Conservation (phyloP, 148 eudicot genomes). For the Simmondsia chinensis region DNA sequence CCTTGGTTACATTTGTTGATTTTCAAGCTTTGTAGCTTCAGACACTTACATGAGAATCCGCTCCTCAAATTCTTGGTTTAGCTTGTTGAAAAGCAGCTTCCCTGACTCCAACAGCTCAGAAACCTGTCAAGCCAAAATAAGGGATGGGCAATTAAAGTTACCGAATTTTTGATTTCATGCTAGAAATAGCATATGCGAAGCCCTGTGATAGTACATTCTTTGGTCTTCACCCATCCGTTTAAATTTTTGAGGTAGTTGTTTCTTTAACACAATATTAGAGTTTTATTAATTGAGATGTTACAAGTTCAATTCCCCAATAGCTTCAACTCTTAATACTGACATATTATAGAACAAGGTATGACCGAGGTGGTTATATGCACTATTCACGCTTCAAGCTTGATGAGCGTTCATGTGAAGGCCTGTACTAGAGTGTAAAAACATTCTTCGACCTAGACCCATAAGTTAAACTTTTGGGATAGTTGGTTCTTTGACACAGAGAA, state of each 20-base stretch:
- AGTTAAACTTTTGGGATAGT: background rate
- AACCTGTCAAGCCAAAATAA: too few species aligned
- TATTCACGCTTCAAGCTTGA: too few species aligned
- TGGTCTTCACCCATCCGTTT: too few species aligned
- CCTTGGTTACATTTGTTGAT: background rate
- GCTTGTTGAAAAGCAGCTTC: constrained; percentile 56
- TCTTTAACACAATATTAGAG: too few species aligned
- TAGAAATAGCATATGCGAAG: background rate
- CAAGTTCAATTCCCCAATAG: too few species aligned
- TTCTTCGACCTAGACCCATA: background rate
- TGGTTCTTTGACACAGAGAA: background rate
- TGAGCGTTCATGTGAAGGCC: too few species aligned
- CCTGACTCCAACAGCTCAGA: constrained; percentile 85
- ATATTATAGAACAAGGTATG: too few species aligned
- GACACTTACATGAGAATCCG: constrained; percentile 62
- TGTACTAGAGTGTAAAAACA: background rate
- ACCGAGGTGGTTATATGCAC: too few species aligned
- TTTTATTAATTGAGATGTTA: too few species aligned
- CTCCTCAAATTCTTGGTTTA: constrained; percentile 68
- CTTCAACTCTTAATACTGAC: too few species aligned
- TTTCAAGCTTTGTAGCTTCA: background rate
- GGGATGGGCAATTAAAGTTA: constrained; percentile 3
- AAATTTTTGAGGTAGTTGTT: too few species aligned
- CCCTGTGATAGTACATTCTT: background rate
- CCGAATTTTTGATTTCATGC: too few species aligned